Conservation (phyloP, 306 rosid species). For the Gillenia trifoliata region DNA sequence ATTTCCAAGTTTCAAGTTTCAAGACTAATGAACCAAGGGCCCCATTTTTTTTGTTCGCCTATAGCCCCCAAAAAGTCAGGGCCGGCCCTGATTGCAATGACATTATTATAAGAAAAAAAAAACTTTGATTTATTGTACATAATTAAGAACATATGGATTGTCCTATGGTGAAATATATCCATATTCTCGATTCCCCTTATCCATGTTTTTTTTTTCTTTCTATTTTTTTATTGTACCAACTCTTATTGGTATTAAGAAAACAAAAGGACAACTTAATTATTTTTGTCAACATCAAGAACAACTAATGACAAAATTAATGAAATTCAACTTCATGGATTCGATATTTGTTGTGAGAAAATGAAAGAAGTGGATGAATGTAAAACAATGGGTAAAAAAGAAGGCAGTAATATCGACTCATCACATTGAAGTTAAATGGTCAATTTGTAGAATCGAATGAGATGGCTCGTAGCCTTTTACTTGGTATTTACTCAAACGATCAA, state of each 20-base stretch:
- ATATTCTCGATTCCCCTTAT: neutral
- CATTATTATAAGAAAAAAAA: no score
- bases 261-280: neutral
- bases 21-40: no score
- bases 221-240: neutral
- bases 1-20: no score
- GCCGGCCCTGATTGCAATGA: no score
- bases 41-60: no score
- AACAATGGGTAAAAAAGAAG: no score
- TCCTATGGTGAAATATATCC: neutral
- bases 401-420: no score
- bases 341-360: neutral
- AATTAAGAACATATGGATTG: neutral
- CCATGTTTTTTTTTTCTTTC: neutral
- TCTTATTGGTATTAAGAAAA: neutral
- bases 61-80: no score
- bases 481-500: neutral
- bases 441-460: neutral
- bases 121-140: neutral
- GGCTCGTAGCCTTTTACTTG: neutral
- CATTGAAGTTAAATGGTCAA: no score
- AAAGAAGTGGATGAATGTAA: neutral
- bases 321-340: neutral
- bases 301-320: neutral
- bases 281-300: neutral